Percentiles rank a stretch among this genome's conserved stretches.
Evolutionary conservation across 495 filamentous ascomycete genomes (phyloP).

Genomic region (Chaetomium cochliodes): DNA sequence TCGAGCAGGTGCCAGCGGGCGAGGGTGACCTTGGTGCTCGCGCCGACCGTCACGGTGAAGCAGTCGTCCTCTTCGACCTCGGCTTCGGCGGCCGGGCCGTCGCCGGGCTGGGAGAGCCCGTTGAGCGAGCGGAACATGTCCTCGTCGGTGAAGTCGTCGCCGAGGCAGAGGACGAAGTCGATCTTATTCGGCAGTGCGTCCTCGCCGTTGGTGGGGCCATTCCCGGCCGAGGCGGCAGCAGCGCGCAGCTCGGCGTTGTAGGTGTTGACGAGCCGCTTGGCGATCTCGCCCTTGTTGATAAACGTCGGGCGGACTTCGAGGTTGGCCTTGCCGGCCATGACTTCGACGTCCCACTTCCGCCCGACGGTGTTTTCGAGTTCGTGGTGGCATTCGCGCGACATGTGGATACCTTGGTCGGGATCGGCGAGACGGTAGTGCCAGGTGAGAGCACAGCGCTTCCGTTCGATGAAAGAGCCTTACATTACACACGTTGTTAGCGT

Average conservation of each 20-base stretch:
- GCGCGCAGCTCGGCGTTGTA: constrained; percentile 50
- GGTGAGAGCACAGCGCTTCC: constrained; percentile 85
- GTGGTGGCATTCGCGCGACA: constrained; percentile 72
- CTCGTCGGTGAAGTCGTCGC: constrained; percentile 97
- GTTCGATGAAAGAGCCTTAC: constrained; percentile 86
- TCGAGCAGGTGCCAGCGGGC: constrained; percentile 86
- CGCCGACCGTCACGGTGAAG: constrained; percentile 85
- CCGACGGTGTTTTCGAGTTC: constrained; percentile 71
- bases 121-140: constrained; percentile 74
- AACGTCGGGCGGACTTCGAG: constrained; percentile 93
- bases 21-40: constrained; percentile 79
- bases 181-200: constrained; percentile 45
- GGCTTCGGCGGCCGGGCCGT: constrained; percentile 42
- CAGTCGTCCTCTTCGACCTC: constrained; percentile 56
- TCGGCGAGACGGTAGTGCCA: constrained; percentile 96
- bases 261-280: constrained; percentile 67
- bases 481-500: constrained; percentile 32
- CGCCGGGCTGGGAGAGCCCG: constrained; percentile 43
- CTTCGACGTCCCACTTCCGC: constrained; percentile 81
- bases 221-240: neutral
- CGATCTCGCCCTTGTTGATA: constrained; percentile 95
- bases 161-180: constrained; percentile 83
- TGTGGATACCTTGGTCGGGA: constrained; percentile 72
- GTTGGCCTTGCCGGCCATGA: constrained; percentile 94
- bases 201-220: constrained; percentile 5